Evolutionary conservation across 306 rosid species (phyloP).

Genomic region (Parietaria judaica): DNA sequence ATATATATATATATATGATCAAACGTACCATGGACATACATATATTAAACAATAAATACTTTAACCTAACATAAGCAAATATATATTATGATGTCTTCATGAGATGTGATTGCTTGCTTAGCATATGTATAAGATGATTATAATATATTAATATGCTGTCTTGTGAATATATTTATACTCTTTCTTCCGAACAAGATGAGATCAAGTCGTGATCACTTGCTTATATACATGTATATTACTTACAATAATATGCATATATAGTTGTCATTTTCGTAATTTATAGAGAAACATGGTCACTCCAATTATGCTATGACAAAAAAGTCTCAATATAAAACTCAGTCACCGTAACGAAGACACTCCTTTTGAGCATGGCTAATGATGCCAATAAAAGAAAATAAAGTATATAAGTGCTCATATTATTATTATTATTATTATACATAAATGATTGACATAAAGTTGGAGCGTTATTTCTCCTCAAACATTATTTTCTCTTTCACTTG

Average conservation of each 20-base stretch:
- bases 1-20: background rate
- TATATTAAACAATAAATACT: slow-evolving; percentile 2
- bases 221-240: background rate
- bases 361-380: slow-evolving; percentile 25
- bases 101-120: slow-evolving; percentile 18
- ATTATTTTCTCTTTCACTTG: slow-evolving; percentile 13
- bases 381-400: slow-evolving; percentile 1
- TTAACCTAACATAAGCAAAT: background rate
- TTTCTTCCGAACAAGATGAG: slow-evolving; percentile 7
- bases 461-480: slow-evolving; percentile 21
- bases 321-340: slow-evolving; percentile 12
- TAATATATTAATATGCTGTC: background rate
- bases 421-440: slow-evolving; percentile 26
- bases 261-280: slow-evolving; percentile 8
- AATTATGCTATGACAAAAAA: slow-evolving; percentile 1
- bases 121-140: no score
- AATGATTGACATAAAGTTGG: slow-evolving; percentile 40
- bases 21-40: slow-evolving; percentile 5
- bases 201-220: slow-evolving; percentile 4
- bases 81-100: background rate
- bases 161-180: background rate
- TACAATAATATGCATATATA: background rate
- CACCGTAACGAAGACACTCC: slow-evolving; percentile 17
- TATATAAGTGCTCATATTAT: slow-evolving; percentile 4
- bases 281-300: slow-evolving; percentile 6